Base-by-base conservation (phyloP, 768 basidiomycete species). In the Grammothele lineata region DNA sequence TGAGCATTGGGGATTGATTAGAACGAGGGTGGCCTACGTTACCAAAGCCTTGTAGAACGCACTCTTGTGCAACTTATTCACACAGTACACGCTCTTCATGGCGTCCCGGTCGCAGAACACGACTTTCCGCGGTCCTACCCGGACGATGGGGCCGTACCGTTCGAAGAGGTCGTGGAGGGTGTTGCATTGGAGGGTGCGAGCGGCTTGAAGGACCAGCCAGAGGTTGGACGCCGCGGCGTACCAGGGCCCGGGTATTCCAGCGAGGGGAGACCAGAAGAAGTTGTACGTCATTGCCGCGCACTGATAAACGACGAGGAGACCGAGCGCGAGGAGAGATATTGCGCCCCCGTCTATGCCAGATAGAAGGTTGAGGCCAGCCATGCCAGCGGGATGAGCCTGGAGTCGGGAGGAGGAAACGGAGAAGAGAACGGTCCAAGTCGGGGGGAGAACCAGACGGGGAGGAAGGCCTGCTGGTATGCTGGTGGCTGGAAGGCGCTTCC, bases 211-310 rank as follows among this genome's bases (percentile, higher is more conserved):
- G 5, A 74, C 78, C 42, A 87, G 76, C 80, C 81, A 85, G 42
- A 83, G 61, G 57, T 83, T 73, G 47, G 84, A 84, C 47, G 83
- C 66, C 47, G 83, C 83, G 26, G 83, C 83, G 59, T 85, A 84
- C 85, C 85, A 87, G 24, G 85, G 85, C 25, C 85, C 85, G 23
- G 85, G 85, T 68, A 87, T 81, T 53, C 75, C 74, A 66, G 77
- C 74, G 56, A 87, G 77, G 42, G 84, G 83, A 57, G 83, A 84
- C 59, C 83, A 67, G 62, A 79, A 75, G 59, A 76, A 64, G 18
- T 68, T 64, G 59, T 73, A 68, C 30, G 68, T 56, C 35, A 62
- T 65, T 45, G 59, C 62, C 8, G 49, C 60, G 61, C 10, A 53
- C 44, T 51, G 64, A 21, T 48, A 54, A 32, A 56, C 63, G 66